Conservation (phyloP, 371 early-diverging fungal genomes). For the Vittaforma corneae region DNA sequence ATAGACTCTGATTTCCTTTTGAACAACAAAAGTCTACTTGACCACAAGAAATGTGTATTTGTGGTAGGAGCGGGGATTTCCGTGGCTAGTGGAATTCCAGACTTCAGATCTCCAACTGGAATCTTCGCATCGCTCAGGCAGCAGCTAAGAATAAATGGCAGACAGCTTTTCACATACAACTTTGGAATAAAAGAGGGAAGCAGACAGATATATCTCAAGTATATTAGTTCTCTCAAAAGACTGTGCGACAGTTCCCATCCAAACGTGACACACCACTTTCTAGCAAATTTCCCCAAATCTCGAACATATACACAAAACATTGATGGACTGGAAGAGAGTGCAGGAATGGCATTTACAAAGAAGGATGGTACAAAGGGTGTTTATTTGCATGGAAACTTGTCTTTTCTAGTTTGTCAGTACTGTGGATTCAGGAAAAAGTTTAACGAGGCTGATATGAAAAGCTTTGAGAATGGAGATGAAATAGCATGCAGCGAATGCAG, state of each 20-base stretch:
- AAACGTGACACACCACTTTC: slow-evolving; percentile 73
- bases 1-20: slow-evolving; percentile 21
- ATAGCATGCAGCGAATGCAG: slow-evolving; percentile 57
- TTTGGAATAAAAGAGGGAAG: slow-evolving; percentile 62
- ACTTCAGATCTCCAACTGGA: slow-evolving; percentile 86
- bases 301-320: slow-evolving; percentile 94
- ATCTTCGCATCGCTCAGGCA: slow-evolving; percentile 76
- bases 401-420: slow-evolving; percentile 42
- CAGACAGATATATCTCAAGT: slow-evolving; percentile 72
- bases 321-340: slow-evolving; percentile 79
- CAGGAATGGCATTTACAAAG: slow-evolving; percentile 63
- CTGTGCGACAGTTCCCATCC: slow-evolving; percentile 65
- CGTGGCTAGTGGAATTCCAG: slow-evolving; percentile 88
- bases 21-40: slow-evolving; percentile 23
- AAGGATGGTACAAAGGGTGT: slow-evolving; percentile 35
- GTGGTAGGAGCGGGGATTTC: slow-evolving; percentile 82
- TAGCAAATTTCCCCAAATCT: slow-evolving; percentile 71
- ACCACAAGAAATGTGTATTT: slow-evolving; percentile 64
- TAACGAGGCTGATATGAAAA: slow-evolving; percentile 14
- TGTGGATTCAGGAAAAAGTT: slow-evolving; percentile 44
- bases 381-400: slow-evolving; percentile 58
- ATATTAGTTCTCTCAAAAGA: slow-evolving; percentile 77
- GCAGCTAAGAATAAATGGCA: slow-evolving; percentile 69
- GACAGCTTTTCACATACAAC: slow-evolving; percentile 73
- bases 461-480: slow-evolving; percentile 11